These are phyloP conservation scores for Wickerhamiella pararugosa DNA, from an alignment of 1,139 yeast genomes.

Conservation along the genomic window DNA sequence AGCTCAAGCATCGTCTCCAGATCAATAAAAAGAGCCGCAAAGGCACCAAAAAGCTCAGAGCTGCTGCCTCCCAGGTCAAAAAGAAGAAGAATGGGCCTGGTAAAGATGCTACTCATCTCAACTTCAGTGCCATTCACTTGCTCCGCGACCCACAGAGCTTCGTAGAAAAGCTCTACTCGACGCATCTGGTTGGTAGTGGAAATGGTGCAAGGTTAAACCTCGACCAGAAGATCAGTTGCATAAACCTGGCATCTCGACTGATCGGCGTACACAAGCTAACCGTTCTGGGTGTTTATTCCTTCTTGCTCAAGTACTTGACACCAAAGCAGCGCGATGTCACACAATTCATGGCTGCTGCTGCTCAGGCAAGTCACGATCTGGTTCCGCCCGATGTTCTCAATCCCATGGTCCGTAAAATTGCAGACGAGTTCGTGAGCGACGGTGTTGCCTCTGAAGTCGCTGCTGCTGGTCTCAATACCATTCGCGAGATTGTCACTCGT, in stretches of 20 bases:
- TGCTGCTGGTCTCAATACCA: constrained; percentile 91
- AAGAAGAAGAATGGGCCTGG: constrained; percentile 36
- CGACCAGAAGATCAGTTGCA: constrained; percentile 76
- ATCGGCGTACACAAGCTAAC: constrained; percentile 91
- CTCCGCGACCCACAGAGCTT: constrained; percentile 96
- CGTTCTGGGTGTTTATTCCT: constrained; percentile 78
- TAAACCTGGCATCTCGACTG: constrained; percentile 74
- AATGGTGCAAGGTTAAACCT: constrained; percentile 41
- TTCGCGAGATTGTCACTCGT: constrained; percentile 80
- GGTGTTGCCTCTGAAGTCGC: constrained; percentile 98
- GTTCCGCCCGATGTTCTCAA: constrained; percentile 88
- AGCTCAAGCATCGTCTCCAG: constrained; percentile 64
- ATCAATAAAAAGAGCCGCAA: constrained; percentile 73
- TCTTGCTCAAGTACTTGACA: constrained; percentile 72
- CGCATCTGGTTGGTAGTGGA: constrained; percentile 43
- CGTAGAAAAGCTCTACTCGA: constrained; percentile 67
- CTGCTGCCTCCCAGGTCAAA: constrained; percentile 53
- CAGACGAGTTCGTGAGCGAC: constrained; percentile 94
- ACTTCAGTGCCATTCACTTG: constrained; percentile 86
- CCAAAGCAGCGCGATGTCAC: constrained; percentile 93
- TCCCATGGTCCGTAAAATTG: constrained; percentile 74
- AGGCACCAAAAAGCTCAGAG: constrained; percentile 62
- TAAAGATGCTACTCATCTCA: constrained; percentile 48
- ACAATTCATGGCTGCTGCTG: constrained; percentile 89
- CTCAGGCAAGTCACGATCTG: constrained; percentile 90